These are phyloP conservation scores for Penicillium desertorum DNA, from an alignment of 495 filamentous ascomycete genomes.

Conservation along the genomic window DNA sequence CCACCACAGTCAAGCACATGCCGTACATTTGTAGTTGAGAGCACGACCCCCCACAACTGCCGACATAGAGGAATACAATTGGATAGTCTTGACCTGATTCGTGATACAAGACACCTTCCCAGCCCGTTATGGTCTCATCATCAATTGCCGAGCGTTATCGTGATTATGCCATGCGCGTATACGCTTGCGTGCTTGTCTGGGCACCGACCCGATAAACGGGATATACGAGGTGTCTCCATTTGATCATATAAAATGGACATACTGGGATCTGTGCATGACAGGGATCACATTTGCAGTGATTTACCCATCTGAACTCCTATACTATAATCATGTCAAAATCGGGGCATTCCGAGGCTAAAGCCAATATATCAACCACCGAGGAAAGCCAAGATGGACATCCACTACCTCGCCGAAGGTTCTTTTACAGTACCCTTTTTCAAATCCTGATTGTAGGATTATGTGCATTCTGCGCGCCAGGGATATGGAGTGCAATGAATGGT, in stretches of 20 bases:
- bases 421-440: constrained; percentile 53
- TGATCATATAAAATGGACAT: background rate
- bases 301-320: background rate
- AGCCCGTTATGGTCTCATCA: background rate
- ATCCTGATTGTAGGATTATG: constrained; percentile 53
- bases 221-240: background rate
- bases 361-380: background rate
- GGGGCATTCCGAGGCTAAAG: background rate
- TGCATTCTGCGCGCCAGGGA: constrained; percentile 56
- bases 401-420: constrained; percentile 12
- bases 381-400: constrained; percentile 4
- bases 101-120: background rate
- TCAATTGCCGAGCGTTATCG: background rate
- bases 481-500: constrained; percentile 58
- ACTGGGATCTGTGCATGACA: background rate
- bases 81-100: background rate
- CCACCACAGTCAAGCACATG: background rate
- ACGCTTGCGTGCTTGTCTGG: constrained; percentile 17
- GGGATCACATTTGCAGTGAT: background rate
- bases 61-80: constrained; percentile 8
- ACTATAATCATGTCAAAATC: background rate
- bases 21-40: background rate
- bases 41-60: constrained; percentile 16
- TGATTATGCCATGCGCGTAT: constrained; percentile 14
- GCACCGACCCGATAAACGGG: background rate